phyloP scores from a whole-genome alignment of 2,329 filamentous ascomycete genomes.

The Chrysoporthe deuterocubensis region DNA sequence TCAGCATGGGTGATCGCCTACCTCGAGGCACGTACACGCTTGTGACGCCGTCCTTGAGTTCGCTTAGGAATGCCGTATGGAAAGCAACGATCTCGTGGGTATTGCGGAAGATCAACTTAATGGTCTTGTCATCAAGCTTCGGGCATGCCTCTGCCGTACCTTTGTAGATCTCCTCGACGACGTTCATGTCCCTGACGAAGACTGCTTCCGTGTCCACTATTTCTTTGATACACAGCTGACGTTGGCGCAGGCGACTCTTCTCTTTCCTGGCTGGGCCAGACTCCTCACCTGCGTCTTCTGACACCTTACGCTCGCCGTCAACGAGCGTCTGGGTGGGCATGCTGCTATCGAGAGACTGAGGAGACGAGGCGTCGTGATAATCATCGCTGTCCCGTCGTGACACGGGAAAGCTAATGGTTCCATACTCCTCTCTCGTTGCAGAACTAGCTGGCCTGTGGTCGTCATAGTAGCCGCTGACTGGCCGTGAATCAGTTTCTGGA shows the following conservation, averaged over 20 bases:
- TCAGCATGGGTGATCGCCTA: constrained; percentile 47
- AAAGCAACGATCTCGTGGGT: constrained; percentile 89
- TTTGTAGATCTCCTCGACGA: constrained; percentile 97
- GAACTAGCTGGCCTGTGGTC: constrained; percentile 48
- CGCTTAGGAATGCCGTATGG: constrained; percentile 76
- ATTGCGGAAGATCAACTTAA: constrained; percentile 91
- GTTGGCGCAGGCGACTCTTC: constrained; percentile 75
- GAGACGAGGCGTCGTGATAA: constrained; percentile 47
- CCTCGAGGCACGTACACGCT: constrained; percentile 74
- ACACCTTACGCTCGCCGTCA: constrained; percentile 42
- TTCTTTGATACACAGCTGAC: constrained; percentile 86
- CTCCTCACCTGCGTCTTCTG: constrained; percentile 43
- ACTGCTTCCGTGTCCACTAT: constrained; percentile 89
- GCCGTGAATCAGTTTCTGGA: constrained; percentile 42
- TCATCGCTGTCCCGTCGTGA: constrained; percentile 53
- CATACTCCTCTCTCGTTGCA: constrained; percentile 46
- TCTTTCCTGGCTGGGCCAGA: constrained; percentile 56
- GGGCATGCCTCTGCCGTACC: constrained; percentile 84
- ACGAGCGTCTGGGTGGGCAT: constrained; percentile 42
- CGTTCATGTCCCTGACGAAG: constrained; percentile 94
- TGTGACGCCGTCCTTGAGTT: constrained; percentile 80
- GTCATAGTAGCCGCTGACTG: constrained; percentile 47
- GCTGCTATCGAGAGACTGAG: constrained; percentile 51
- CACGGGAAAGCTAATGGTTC: constrained; percentile 45
- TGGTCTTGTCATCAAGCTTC: constrained; percentile 79